Percentiles rank a stretch among this genome's conserved stretches.
These are phyloP conservation scores for Penicillium sp. DNA, from an alignment of 2,329 filamentous ascomycete genomes.

Conservation along the genomic window DNA sequence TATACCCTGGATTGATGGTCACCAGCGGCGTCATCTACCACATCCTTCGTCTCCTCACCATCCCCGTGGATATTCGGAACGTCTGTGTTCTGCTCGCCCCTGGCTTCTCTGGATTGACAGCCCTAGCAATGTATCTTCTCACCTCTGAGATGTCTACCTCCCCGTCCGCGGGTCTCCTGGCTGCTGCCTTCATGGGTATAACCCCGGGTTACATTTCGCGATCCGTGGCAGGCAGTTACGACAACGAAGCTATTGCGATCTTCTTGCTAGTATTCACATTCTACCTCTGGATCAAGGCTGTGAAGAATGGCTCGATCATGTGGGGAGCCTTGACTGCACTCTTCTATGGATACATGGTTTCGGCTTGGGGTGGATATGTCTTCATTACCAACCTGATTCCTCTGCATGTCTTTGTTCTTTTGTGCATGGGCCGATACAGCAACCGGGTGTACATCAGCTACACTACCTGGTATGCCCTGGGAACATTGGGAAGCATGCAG, in stretches of 20 bases:
- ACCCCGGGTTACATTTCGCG: conserved; percentile 95
- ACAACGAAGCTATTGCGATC: conserved; percentile 99
- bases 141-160: conserved; percentile 97
- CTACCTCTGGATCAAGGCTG: conserved; percentile 97
- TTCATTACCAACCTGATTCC: conserved; percentile 98
- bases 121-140: conserved; percentile 87
- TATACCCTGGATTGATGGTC: conserved; percentile 98
- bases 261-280: conserved; percentile 98
- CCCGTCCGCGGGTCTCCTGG: conserved; percentile 88
- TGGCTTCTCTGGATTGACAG: conserved; percentile 88
- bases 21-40: conserved; percentile 98
- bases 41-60: conserved; percentile 75
- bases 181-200: conserved; percentile 96
- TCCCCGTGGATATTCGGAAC: conserved; percentile 97
- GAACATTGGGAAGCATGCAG: conserved; percentile 97
- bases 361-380: conserved; percentile 98
- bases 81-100: conserved; percentile 96
- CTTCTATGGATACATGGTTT: conserved; percentile 99
- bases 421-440: conserved; percentile 96
- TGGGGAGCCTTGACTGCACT: conserved; percentile 93
- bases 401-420: conserved; percentile 86
- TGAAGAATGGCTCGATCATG: conserved; percentile 93
- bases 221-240: conserved; percentile 96
- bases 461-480: conserved; percentile 95
- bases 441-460: conserved; percentile 92